These are phyloP conservation scores for Penicillium parvum DNA, from an alignment of 495 filamentous ascomycete species.

Conservation along the genomic window DNA sequence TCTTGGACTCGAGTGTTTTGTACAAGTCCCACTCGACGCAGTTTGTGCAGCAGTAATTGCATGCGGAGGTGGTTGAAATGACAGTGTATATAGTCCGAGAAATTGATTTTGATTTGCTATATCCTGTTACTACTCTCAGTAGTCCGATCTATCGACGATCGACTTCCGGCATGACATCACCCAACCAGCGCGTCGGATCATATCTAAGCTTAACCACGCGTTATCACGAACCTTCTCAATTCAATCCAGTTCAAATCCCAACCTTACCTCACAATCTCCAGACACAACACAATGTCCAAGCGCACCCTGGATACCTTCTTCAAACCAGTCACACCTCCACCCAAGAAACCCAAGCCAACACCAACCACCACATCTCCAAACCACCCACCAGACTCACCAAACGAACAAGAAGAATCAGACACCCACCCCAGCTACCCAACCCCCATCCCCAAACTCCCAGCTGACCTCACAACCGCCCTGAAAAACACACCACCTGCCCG, in stretches of 20 bases:
- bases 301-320: conserved; percentile 28
- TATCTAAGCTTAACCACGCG: background rate
- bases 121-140: background rate
- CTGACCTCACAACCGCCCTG: conserved; percentile 34
- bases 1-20: conserved; percentile 49
- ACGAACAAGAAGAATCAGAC: too few relatives aligned
- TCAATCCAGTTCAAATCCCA: background rate
- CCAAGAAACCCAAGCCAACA: conserved; percentile 17
- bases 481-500: conserved; percentile 23
- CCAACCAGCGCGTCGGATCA: background rate
- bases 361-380: background rate
- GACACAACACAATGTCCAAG: conserved; percentile 19
- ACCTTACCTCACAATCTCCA: background rate
- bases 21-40: conserved; percentile 46
- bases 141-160: background rate
- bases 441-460: conserved; percentile 53
- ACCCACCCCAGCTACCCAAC: conserved; percentile 59
- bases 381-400: background rate
- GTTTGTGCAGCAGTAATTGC: conserved; percentile 47
- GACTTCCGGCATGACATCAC: conserved; percentile 17
- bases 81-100: too few relatives aligned
- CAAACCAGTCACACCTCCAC: conserved; percentile 5
- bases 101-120: background rate
- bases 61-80: background rate
- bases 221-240: background rate